Conservation (phyloP, 257 asterid genomes). For the Primulina tabacum region DNA sequence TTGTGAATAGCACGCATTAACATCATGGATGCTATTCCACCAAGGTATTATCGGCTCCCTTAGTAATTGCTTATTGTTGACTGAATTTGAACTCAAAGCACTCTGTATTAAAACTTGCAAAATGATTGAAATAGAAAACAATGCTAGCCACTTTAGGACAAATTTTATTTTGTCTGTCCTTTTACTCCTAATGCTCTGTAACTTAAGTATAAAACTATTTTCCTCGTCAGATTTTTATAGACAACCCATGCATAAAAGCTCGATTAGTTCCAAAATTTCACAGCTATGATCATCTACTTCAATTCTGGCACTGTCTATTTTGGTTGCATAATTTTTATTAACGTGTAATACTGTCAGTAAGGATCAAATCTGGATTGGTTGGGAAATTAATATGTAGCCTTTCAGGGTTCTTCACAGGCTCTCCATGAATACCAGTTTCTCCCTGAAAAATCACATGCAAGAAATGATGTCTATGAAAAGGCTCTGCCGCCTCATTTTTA, state of each 20-base stretch:
- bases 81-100: neutral
- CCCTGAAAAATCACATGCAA: slow-evolving; percentile 70
- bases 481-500: slow-evolving; percentile 42
- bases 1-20: too few species aligned
- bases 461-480: slow-evolving; percentile 52
- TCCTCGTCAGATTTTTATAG: neutral
- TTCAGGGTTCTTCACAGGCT: slow-evolving; percentile 66
- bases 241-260: neutral
- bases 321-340: too few species aligned
- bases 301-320: too few species aligned
- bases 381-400: slow-evolving; percentile 26
- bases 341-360: neutral
- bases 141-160: neutral
- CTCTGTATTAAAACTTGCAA: neutral
- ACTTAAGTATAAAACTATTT: neutral
- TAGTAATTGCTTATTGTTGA: neutral
- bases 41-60: neutral
- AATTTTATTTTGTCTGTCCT: too few species aligned
- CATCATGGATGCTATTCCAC: neutral
- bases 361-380: slow-evolving; percentile 16
- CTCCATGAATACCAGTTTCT: slow-evolving; percentile 77
- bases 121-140: neutral
- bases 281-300: neutral
- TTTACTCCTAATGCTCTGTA: too few species aligned
- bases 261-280: neutral